Conservation (phyloP, 345 rosid species). For the Ricinus communis region DNA sequence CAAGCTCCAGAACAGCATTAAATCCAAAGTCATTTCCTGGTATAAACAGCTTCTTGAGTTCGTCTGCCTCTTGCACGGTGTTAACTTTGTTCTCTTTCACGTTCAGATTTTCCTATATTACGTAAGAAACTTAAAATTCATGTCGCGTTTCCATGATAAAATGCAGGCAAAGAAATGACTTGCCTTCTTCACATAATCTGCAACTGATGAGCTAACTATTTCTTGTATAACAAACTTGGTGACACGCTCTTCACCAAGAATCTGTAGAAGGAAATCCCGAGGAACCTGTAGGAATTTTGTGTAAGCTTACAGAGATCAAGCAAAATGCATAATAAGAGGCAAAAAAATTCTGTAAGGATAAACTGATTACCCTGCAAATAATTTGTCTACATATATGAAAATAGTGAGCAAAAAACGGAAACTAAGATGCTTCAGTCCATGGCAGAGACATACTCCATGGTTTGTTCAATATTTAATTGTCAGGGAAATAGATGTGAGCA, state of each 20-base stretch:
- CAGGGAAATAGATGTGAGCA: background rate
- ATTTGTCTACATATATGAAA: too few species aligned
- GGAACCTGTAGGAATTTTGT: conserved; percentile 43
- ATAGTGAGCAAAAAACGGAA: too few species aligned
- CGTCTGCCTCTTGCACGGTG: conserved; percentile 50
- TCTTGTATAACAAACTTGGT: conserved; percentile 62
- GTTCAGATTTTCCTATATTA: conserved; percentile 45
- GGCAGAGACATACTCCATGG: background rate
- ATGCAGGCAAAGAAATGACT: conserved; percentile 8
- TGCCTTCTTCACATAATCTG: conserved; percentile 58
- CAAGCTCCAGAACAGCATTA: conserved; percentile 50
- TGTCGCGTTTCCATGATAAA: background rate
- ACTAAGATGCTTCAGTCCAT: background rate
- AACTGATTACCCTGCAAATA: background rate
- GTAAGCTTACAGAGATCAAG: background rate
- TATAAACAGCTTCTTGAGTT: conserved; percentile 47
- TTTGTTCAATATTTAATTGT: background rate
- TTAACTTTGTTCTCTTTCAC: conserved; percentile 56
- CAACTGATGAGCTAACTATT: conserved; percentile 58
- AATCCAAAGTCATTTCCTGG: conserved; percentile 60
- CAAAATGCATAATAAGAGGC: conserved; percentile 1
- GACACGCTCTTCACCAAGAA: conserved; percentile 54
- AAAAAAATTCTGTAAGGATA: background rate
- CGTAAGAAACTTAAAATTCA: background rate
- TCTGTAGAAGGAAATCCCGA: conserved; percentile 46